Evolutionary conservation across 139 green algal species (phyloP).

Genomic region (Klebsormidium nitens): DNA sequence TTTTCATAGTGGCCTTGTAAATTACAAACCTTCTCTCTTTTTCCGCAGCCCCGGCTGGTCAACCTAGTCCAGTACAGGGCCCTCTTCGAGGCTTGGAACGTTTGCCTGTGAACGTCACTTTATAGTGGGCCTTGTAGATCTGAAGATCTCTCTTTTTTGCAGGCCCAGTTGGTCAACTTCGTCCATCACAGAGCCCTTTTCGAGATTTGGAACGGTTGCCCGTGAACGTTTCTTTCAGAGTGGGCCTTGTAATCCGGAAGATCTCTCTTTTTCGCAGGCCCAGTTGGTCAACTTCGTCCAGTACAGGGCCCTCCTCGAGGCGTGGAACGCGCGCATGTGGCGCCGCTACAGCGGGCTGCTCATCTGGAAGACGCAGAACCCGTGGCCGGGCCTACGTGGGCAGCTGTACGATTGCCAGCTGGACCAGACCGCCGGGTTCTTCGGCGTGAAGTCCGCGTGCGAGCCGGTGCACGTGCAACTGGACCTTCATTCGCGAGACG

Average conservation of each 20-base stretch:
- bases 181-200: too few relatives aligned
- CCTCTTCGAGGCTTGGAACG: too few relatives aligned
- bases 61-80: too few relatives aligned
- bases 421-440: constrained; percentile 16
- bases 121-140: too few relatives aligned
- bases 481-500: constrained; percentile 12
- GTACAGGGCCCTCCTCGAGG: constrained; percentile 37
- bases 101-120: too few relatives aligned
- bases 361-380: constrained; percentile 49
- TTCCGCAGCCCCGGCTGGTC: constrained; percentile 30
- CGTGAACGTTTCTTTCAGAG: too few relatives aligned
- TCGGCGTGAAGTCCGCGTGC: constrained; percentile 7
- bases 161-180: too few relatives aligned
- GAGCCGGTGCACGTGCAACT: constrained; percentile 34
- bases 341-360: constrained; percentile 30
- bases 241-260: too few relatives aligned
- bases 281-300: constrained; percentile 46
- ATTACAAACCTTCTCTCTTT: too few relatives aligned
- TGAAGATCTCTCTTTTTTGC: too few relatives aligned
- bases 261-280: constrained; percentile 16
- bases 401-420: constrained; percentile 42
- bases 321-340: constrained; percentile 37
- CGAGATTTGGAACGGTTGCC: too few relatives aligned
- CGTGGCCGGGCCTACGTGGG: constrained; percentile 39
- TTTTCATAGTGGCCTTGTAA: too few relatives aligned